Evolutionary conservation across 2,329 filamentous ascomycete species (phyloP).

Genomic region (Colletotrichum sp.): DNA sequence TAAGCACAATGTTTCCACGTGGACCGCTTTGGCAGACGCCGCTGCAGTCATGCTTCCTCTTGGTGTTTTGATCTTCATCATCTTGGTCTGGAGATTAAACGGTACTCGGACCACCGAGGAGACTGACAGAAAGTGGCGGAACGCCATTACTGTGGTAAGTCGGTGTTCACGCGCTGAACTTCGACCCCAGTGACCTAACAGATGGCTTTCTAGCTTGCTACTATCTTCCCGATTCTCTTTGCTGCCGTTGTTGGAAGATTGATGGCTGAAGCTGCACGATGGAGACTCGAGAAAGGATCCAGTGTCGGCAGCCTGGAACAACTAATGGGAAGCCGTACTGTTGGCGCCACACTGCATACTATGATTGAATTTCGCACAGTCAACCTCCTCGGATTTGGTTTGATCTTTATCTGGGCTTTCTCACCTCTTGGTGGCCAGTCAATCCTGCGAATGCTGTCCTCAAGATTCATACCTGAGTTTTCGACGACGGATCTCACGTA

Average conservation of each 20-base stretch:
- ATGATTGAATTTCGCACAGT: conserved; percentile 28
- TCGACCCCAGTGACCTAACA: not conserved
- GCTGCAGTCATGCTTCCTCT: not conserved
- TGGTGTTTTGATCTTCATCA: not conserved
- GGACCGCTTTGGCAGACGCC: not conserved
- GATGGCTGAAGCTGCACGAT: conserved; percentile 27
- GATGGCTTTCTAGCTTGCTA: conserved; percentile 13
- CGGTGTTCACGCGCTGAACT: no score
- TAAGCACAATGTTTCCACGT: not conserved
- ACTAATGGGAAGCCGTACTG: conserved; percentile 33
- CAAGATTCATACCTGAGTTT: not conserved
- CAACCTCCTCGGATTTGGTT: conserved; percentile 26
- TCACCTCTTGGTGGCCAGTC: conserved; percentile 34
- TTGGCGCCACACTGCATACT: conserved; percentile 28
- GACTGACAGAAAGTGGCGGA: not conserved
- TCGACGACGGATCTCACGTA: not conserved
- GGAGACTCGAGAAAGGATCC: conserved; percentile 30
- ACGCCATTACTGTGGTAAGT: not conserved
- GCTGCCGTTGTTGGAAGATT: conserved; percentile 30
- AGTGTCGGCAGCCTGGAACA: conserved; percentile 30
- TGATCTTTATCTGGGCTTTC: conserved; percentile 31
- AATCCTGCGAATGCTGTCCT: conserved; percentile 22
- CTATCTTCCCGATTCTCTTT: conserved; percentile 33
- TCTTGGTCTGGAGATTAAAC: not conserved
- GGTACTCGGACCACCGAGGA: not conserved